These are phyloP conservation scores for Colletotrichum sp. DNA, from an alignment of 2,329 filamentous ascomycete species.

Conservation along the genomic window DNA sequence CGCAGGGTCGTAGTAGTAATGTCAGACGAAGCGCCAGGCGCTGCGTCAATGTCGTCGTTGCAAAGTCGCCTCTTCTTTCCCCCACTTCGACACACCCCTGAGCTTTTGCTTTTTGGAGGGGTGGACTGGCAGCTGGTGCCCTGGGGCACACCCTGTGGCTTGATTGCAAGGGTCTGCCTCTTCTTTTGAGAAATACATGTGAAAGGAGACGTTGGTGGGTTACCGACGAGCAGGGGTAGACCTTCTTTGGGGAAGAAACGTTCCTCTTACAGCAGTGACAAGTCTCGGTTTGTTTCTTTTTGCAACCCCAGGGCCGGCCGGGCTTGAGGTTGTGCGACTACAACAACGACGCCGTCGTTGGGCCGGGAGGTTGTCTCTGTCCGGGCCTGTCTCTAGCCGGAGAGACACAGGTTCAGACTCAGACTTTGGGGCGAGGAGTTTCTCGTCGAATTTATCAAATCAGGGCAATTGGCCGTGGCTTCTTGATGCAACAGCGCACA, in stretches of 20 bases:
- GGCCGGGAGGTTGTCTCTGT: conserved; percentile 1
- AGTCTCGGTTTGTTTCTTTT: conserved; percentile 9
- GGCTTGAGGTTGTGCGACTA: not conserved
- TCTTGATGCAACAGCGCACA: conserved; percentile 1
- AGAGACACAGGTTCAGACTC: conserved; percentile 9
- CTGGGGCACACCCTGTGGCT: conserved; percentile 5
- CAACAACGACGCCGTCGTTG: not conserved
- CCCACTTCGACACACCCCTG: not conserved
- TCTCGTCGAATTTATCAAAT: not conserved
- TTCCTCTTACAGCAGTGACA: conserved; percentile 11
- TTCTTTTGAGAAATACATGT: conserved; percentile 7
- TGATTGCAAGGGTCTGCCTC: not conserved
- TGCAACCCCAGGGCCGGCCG: not conserved
- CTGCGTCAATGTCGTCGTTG: conserved; percentile 6
- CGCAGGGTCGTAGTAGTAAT: not conserved
- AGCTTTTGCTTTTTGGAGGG: not conserved
- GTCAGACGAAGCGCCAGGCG: conserved; percentile 18
- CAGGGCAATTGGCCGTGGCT: conserved; percentile 7
- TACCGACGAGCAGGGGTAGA: conserved; percentile 6
- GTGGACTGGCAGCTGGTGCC: not conserved
- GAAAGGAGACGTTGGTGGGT: conserved; percentile 13
- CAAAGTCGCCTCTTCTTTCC: not conserved
- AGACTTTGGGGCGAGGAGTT: conserved; percentile 1
- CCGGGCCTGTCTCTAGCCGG: conserved; percentile 12
- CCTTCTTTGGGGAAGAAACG: conserved; percentile 7